Percentiles rank a stretch among this genome's conserved stretches.
phyloP scores from a whole-genome alignment of 176 grass and related monocot species.

The Avena sativa region DNA sequence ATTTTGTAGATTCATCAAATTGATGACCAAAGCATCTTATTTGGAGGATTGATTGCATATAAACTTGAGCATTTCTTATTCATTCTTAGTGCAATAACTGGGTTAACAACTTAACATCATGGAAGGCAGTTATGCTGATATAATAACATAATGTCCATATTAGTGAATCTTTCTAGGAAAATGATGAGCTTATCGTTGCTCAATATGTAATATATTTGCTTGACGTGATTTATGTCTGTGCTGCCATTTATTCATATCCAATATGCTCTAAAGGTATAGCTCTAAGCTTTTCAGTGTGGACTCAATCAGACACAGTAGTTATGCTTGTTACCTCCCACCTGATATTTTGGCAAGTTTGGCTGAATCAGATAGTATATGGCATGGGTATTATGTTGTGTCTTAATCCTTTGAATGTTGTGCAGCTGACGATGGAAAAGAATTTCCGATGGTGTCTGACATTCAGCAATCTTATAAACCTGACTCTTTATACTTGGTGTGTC shows the following conservation, averaged over 20 bases:
- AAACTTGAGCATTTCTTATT: background rate
- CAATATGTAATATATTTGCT: no score
- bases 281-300: background rate
- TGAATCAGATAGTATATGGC: background rate
- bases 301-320: background rate
- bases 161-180: background rate
- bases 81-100: background rate
- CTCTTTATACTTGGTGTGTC: no score
- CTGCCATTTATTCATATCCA: background rate
- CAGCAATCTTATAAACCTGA: slow-evolving; percentile 38
- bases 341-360: background rate
- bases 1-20: background rate
- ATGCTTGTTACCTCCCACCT: background rate
- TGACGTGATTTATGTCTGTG: background rate
- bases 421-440: background rate
- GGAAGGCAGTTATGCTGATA: background rate
- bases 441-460: slow-evolving; percentile 14
- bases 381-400: background rate
- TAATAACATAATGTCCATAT: background rate
- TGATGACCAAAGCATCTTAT: background rate
- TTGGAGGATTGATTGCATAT: background rate
- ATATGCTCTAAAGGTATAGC: background rate
- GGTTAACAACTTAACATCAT: background rate
- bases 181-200: background rate
- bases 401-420: slow-evolving; percentile 9